Conservation (phyloP, 2,329 filamentous ascomycete species). For the Leptosphaerulina australis region DNA sequence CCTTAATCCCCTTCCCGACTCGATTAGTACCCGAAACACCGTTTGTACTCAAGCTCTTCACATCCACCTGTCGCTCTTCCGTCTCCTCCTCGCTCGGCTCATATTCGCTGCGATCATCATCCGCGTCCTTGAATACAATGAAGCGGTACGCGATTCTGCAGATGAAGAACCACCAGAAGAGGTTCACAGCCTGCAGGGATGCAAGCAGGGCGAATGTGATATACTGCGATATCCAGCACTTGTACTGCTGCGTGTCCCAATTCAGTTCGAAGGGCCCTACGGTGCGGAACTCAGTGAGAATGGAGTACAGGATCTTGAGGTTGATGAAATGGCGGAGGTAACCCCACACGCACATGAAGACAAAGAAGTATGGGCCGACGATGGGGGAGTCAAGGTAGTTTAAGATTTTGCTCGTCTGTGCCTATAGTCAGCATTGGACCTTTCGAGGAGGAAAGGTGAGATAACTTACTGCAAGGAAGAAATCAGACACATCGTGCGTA, state of each 20-base stretch:
- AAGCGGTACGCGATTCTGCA: constrained; percentile 75
- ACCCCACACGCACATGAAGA: constrained; percentile 84
- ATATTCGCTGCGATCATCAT: constrained; percentile 75
- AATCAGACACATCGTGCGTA: constrained; percentile 92
- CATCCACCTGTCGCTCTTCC: constrained; percentile 32
- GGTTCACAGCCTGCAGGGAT: constrained; percentile 73
- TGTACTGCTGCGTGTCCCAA: constrained; percentile 79
- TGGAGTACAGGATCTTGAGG: constrained; percentile 74
- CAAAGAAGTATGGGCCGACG: constrained; percentile 81
- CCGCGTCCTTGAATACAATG: constrained; percentile 63
- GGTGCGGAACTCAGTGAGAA: constrained; percentile 76
- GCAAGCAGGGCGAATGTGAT: constrained; percentile 71
- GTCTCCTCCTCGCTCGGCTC: constrained; percentile 58
- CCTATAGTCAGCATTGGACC: background rate
- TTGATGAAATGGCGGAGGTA: constrained; percentile 90
- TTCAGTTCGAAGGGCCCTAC: constrained; percentile 76
- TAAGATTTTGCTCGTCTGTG: constrained; percentile 82
- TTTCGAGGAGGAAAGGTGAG: too few species aligned
- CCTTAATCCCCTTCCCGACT: constrained; percentile 5
- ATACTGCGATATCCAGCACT: constrained; percentile 71
- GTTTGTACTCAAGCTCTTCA: constrained; percentile 3
- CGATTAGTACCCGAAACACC: too few species aligned
- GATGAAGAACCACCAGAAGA: constrained; percentile 84
- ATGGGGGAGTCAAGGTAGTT: constrained; percentile 85
- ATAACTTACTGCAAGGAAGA: constrained; percentile 82